Percentiles rank a stretch among this genome's conserved stretches.
These are phyloP conservation scores for Paragyromitra xinjiangensis DNA, from an alignment of 495 filamentous ascomycete species.

Conservation along the genomic window DNA sequence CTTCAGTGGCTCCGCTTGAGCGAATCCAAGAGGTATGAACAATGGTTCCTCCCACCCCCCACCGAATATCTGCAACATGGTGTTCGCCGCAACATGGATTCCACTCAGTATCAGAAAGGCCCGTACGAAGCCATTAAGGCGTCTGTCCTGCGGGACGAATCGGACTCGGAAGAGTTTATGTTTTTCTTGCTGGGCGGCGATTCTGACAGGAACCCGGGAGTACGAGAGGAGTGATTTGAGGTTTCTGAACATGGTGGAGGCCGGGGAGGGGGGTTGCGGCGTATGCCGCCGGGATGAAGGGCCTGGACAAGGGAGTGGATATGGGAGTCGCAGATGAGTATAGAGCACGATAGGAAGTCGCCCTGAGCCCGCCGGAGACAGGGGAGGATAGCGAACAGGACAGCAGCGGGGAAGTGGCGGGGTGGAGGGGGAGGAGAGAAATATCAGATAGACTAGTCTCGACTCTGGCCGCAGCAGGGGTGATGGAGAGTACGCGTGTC, in stretches of 20 bases:
- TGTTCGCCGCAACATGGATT: constrained; percentile 41
- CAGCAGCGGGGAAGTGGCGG: background rate
- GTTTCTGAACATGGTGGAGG: constrained; percentile 49
- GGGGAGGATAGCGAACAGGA: background rate
- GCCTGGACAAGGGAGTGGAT: background rate
- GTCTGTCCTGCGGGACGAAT: constrained; percentile 46
- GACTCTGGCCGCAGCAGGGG: background rate
- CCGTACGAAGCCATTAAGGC: constrained; percentile 35
- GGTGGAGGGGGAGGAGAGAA: background rate
- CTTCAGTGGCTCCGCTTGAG: constrained; percentile 20
- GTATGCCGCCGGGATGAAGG: constrained; percentile 43
- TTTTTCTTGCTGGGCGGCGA: constrained; percentile 38
- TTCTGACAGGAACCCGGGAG: constrained; percentile 47
- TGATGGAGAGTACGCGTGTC: background rate
- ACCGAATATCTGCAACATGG: constrained; percentile 32
- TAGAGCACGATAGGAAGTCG: background rate
- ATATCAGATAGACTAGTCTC: background rate
- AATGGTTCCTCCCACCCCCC: constrained; percentile 50
- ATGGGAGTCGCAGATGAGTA: constrained; percentile 6
- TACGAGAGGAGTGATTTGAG: constrained; percentile 49
- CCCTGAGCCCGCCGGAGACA: background rate
- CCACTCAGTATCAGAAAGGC: constrained; percentile 38
- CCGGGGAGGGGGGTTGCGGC: constrained; percentile 35
- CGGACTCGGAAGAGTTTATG: constrained; percentile 52
- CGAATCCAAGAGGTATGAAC: constrained; percentile 53